A percentile compares a stretch with the other conserved stretches of the same genome.
These are phyloP conservation scores for Davidsoniella virescens DNA, from an alignment of 2,329 filamentous ascomycete genomes.

Conservation along the genomic window DNA sequence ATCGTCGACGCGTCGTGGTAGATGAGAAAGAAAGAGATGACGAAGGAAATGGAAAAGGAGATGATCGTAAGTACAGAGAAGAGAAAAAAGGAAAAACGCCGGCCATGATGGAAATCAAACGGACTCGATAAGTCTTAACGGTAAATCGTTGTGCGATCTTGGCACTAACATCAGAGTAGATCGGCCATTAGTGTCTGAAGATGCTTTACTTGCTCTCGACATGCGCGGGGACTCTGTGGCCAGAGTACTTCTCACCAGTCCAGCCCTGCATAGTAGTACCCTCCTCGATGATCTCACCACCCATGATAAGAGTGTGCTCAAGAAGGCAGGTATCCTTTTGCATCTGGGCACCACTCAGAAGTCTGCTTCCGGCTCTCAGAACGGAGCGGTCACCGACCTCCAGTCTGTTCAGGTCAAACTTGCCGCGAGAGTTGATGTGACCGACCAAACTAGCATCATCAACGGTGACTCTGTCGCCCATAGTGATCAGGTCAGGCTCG, in stretches of 20 bases:
- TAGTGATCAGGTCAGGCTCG: slow-evolving; percentile 37
- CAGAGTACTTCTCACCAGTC: slow-evolving; percentile 29
- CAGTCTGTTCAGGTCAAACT: slow-evolving; percentile 37
- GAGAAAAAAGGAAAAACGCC: neutral
- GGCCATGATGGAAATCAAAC: neutral
- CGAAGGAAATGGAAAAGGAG: neutral
- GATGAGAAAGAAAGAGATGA: too few species aligned
- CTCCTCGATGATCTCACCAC: slow-evolving; percentile 36
- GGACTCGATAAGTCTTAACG: neutral
- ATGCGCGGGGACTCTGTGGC: slow-evolving; percentile 10
- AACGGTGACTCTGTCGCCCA: slow-evolving; percentile 35
- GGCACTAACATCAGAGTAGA: neutral
- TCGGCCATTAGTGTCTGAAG: neutral
- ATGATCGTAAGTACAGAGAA: neutral
- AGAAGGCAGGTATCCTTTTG: slow-evolving; percentile 34
- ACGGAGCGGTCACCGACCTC: slow-evolving; percentile 35
- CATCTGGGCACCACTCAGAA: slow-evolving; percentile 38
- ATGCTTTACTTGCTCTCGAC: neutral
- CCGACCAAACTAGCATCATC: slow-evolving; percentile 40
- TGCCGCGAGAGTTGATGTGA: slow-evolving; percentile 40
- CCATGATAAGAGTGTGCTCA: slow-evolving; percentile 42
- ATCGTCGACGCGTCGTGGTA: too few species aligned
- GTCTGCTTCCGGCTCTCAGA: slow-evolving; percentile 32
- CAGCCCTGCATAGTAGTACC: slow-evolving; percentile 37
- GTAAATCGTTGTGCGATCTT: neutral